Percentiles rank a stretch among this genome's conserved stretches.
These are phyloP conservation scores for Coleophoma cylindrospora DNA, from an alignment of 2,329 filamentous ascomycete genomes.

Conservation along the genomic window DNA sequence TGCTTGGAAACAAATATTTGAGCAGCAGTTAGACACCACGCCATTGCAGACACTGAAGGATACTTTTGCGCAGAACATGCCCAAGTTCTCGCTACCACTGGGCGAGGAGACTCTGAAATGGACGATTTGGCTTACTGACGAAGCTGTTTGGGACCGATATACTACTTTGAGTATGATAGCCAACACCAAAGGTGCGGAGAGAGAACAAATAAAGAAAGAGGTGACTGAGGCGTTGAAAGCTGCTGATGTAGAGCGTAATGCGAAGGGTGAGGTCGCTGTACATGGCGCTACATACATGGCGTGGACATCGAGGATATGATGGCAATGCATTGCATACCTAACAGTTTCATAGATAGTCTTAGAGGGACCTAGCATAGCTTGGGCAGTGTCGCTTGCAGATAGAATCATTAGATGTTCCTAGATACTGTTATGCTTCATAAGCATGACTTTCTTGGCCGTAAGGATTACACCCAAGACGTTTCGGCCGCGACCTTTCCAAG, in stretches of 20 bases:
- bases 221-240: slow-evolving; percentile 50
- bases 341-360: slow-evolving; percentile 31
- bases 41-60: slow-evolving; percentile 45
- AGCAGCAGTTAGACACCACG: slow-evolving; percentile 47
- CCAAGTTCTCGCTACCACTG: slow-evolving; percentile 56
- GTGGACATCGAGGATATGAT: slow-evolving; percentile 49
- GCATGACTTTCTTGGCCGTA: too few relatives aligned
- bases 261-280: slow-evolving; percentile 55
- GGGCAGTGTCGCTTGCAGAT: too few relatives aligned
- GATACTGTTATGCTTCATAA: too few relatives aligned
- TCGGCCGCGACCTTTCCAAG: too few relatives aligned
- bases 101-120: slow-evolving; percentile 51
- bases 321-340: slow-evolving; percentile 2
- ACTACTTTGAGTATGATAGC: slow-evolving; percentile 65
- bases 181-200: slow-evolving; percentile 43
- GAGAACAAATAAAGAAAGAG: slow-evolving; percentile 39
- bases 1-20: slow-evolving; percentile 61
- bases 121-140: slow-evolving; percentile 50
- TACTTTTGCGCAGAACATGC: slow-evolving; percentile 32
- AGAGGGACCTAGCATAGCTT: neutral
- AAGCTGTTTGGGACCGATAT: slow-evolving; percentile 59
- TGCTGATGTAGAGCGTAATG: slow-evolving; percentile 51
- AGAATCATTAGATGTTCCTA: too few relatives aligned
- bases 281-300: slow-evolving; percentile 60
- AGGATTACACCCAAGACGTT: too few relatives aligned